Evolutionary conservation across 2,329 filamentous ascomycete genomes (phyloP).

Genomic region (Colletotrichum sp.): DNA sequence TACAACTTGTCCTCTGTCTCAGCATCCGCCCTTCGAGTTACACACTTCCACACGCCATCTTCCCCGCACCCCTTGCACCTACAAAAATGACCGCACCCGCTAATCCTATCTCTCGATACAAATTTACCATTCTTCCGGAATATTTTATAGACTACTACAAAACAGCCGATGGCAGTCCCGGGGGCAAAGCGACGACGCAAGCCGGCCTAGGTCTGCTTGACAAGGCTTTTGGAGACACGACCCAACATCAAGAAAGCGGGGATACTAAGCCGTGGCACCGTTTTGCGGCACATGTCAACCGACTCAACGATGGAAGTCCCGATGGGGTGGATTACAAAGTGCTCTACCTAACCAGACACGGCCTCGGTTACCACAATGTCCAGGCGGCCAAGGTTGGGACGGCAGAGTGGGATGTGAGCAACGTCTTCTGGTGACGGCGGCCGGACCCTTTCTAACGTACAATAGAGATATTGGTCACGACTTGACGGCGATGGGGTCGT

Average conservation of each 20-base stretch:
- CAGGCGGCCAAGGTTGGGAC: slow-evolving; percentile 62
- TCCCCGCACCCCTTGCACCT: not conserved
- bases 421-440: not conserved
- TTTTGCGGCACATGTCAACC: slow-evolving; percentile 50
- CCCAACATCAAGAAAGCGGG: slow-evolving; percentile 15
- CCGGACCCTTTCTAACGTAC: fast-evolving
- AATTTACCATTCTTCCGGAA: slow-evolving; percentile 9
- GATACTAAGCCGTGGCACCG: slow-evolving; percentile 55
- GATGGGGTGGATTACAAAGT: slow-evolving; percentile 57
- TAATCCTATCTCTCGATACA: not conserved
- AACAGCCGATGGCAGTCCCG: slow-evolving; percentile 26
- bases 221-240: slow-evolving; percentile 40
- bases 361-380: slow-evolving; percentile 54
- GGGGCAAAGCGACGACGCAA: slow-evolving; percentile 41
- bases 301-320: slow-evolving; percentile 47
- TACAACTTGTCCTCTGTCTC: not conserved
- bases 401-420: slow-evolving; percentile 56
- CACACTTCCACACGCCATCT: not conserved
- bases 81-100: not conserved
- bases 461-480: slow-evolving; percentile 39
- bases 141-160: not conserved
- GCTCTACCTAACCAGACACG: slow-evolving; percentile 60
- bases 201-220: slow-evolving; percentile 59
- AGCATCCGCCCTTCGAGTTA: not conserved
- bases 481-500: slow-evolving; percentile 42